A percentile compares a stretch with the other conserved stretches of the same genome.
phyloP scores from a whole-genome alignment of 345 rosid species.

The Erucastrum elatum region DNA sequence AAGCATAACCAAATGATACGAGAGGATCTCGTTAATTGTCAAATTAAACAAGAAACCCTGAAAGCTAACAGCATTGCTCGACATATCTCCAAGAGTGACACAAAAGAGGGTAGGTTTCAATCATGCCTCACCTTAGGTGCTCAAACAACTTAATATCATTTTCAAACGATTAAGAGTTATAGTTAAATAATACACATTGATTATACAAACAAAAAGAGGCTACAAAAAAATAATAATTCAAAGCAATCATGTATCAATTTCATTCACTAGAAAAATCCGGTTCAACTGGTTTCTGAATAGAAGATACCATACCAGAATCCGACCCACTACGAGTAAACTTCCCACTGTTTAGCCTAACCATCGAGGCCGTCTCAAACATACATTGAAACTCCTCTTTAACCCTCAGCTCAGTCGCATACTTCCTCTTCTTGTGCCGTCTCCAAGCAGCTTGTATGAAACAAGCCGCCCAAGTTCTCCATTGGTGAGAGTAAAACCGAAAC shows the following conservation, averaged over 20 bases:
- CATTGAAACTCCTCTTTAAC: slow-evolving; percentile 34
- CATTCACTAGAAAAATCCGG: slow-evolving; percentile 76
- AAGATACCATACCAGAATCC: slow-evolving; percentile 45
- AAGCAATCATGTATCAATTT: background rate
- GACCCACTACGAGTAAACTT: slow-evolving; percentile 43
- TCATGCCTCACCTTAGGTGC: background rate
- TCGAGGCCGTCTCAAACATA: slow-evolving; percentile 18
- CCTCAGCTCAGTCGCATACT: slow-evolving; percentile 53
- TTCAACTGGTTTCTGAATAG: slow-evolving; percentile 75
- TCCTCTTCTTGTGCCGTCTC: slow-evolving; percentile 67
- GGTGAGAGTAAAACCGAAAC: slow-evolving; percentile 86
- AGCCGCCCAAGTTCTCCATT: slow-evolving; percentile 92
- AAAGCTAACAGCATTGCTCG: background rate
- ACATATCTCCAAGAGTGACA: background rate
- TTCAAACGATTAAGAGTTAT: background rate
- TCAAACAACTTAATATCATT: background rate
- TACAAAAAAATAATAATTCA: background rate
- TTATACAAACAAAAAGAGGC: slow-evolving; percentile 1
- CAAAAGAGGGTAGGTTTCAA: too few relatives aligned
- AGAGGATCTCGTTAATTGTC: background rate
- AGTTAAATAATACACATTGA: slow-evolving; percentile 20
- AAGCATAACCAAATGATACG: background rate
- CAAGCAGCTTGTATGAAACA: slow-evolving; percentile 84
- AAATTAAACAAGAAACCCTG: background rate
- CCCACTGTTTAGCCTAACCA: slow-evolving; percentile 46